Percentiles rank a stretch among this genome's conserved stretches.
These are phyloP conservation scores for Nephelium lappaceum DNA, from an alignment of 345 rosid species.

Conservation along the genomic window DNA sequence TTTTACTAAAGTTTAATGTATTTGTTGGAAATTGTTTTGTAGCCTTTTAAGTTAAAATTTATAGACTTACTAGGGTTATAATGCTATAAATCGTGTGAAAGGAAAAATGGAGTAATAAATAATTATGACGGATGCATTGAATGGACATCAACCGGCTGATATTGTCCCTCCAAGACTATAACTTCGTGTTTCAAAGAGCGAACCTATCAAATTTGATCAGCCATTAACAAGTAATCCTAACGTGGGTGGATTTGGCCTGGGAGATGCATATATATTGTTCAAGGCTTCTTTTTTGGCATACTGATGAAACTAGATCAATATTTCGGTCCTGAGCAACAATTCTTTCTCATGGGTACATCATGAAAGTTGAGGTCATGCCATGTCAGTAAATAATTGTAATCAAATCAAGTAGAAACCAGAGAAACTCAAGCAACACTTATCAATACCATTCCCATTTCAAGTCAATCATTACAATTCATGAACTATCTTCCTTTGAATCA, in stretches of 20 bases:
- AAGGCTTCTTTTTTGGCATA: too few species aligned
- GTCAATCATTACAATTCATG: constrained; percentile 41
- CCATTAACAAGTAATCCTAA: background rate
- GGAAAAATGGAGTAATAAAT: too few species aligned
- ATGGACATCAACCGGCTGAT: background rate
- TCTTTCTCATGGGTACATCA: background rate
- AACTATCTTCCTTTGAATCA: constrained; percentile 25
- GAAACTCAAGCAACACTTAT: background rate
- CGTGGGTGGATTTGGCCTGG: background rate
- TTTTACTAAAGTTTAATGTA: background rate
- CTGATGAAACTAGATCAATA: too few species aligned
- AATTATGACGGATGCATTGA: background rate
- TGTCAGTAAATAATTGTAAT: background rate
- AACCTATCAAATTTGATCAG: background rate
- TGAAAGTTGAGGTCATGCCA: background rate
- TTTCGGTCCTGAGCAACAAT: too few species aligned
- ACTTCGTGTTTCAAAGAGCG: background rate
- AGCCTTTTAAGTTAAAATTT: too few species aligned
- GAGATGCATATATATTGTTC: too few species aligned
- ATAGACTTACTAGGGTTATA: too few species aligned
- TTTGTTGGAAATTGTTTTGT: too few species aligned
- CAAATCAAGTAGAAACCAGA: background rate
- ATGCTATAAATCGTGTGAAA: too few species aligned
- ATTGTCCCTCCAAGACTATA: background rate
- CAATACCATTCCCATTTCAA: constrained; percentile 26